Evolutionary conservation across 2,329 filamentous ascomycete genomes (phyloP), one percentile per base, ranked within the genome.

Genomic region (Shiraia sp.): DNA sequence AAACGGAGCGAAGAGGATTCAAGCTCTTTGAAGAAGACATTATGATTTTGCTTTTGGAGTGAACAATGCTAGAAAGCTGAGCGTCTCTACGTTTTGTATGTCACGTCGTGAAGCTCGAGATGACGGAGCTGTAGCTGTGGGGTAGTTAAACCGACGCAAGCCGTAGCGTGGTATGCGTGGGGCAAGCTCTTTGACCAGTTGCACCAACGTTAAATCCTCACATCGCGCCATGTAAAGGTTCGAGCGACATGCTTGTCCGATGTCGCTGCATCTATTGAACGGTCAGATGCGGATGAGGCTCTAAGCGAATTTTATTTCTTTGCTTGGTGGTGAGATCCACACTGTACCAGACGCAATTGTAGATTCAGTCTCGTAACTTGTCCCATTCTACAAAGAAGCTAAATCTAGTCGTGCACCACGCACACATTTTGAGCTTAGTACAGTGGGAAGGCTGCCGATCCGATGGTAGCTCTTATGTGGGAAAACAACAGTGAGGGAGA

Each of bases 11-110:
- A 34, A 68, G 42, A 22, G 65, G 52, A 45, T 65, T 59, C 15
- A 67, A 49, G 49, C 49, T 42, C 38, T 59, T 68, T n/a, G 60
- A 61, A 35, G 61, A 64, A 54, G 49, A 49, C 65, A 69, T 69
- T 40, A 23, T 55, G 45, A 49, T 28, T 34, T 12, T 31, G 32
- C 30, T 16, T 35, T 30, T 37, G 28, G 34, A 19, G 16, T 17
- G 29, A 17, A 13, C 16, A 15, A 9, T 33, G 19, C 19, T 37
- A 13, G 10, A 34, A 35, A 25, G 7, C 12, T 25, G 44, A 40
- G 43, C 36, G 43, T 33, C 12, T 39, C 42, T 30, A 42, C 44
- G 47, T 51, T 61, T 54, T 61, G 57, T 61, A 61, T 46, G 32
- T 43, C 29, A 32, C 52, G 43, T 45, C 47, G 22, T 47, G 40